Base-by-base conservation (phyloP, 139 green algal genomes). In the Pseudopediastrum boryanum region DNA sequence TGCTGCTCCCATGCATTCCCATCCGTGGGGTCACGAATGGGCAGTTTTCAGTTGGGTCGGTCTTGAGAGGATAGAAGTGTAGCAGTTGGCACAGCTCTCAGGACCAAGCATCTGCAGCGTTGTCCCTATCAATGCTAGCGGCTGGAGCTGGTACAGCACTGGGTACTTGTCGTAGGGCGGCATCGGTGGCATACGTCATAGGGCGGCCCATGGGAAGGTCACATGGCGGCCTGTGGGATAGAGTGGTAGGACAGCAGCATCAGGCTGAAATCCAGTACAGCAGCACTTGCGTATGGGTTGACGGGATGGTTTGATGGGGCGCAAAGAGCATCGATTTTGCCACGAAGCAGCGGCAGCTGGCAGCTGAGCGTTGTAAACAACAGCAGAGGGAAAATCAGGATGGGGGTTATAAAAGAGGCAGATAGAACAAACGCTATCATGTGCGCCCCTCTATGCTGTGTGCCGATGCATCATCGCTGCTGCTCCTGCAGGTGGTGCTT, bases 401-500 rank as follows among this genome's bases (percentile, higher is more conserved):
- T 29, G 25, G 16, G 59, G 1, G 59, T 68, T 35, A 25, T 1
- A 13, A 23, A 29, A 25, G 27, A 13, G 25, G 35, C 59, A 36
- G 25, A 27, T 29, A 29, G 58, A 36, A 13, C 19, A 10, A 13
- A 10, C 10, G 58, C n/a, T 44, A 42, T 48, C 21, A 43, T 36
- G 13, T 58, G 16, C 48, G 13, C 33, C 21, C 0, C 36, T 42
- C 63, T 71, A 25, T 71, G 31, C 63, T 29, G 16, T 13, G 16
- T 38, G 58, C 25, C 16, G 19, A 13, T 19, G 21, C 58, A 19
- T 10, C 16, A 27, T 41, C 23, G 43, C 16, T 21, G 27, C 33
- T 41, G 29, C 0, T 21, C 8, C 38, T 77, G 71, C 65, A 83
- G 78, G 78, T 77, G 10, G n/a, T 35, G 2, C 25, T 59, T 35